phyloP scores from a whole-genome alignment of 495 filamentous ascomycete genomes.

The Aspergillus olivimuriae region DNA sequence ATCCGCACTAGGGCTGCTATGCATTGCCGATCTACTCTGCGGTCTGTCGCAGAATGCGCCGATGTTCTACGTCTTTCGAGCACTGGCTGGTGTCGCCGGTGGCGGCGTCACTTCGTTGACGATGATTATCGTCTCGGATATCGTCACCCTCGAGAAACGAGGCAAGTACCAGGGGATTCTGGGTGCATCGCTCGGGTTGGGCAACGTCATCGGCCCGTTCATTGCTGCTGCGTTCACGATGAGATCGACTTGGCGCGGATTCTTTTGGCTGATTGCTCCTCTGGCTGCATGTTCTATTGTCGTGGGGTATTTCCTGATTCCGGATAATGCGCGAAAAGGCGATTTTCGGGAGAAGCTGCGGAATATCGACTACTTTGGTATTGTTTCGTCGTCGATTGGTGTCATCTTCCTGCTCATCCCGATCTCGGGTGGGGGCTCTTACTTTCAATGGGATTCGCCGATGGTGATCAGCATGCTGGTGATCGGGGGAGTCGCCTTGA shows the following conservation, averaged over 20 bases:
- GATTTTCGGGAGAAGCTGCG: conserved; percentile 36
- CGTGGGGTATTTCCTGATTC: conserved; percentile 37
- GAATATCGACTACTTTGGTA: conserved; percentile 52
- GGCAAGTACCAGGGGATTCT: conserved; percentile 43
- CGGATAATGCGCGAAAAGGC: conserved; percentile 32
- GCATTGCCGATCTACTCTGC: conserved; percentile 48
- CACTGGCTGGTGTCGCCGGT: conserved; percentile 47
- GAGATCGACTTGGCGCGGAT: conserved; percentile 42
- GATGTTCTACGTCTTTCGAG: conserved; percentile 52
- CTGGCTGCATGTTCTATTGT: conserved; percentile 34
- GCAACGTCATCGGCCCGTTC: conserved; percentile 41
- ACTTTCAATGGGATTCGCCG: conserved; percentile 53
- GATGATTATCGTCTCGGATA: conserved; percentile 46
- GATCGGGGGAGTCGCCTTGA: conserved; percentile 39
- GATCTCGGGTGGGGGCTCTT: conserved; percentile 55
- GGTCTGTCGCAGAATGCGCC: conserved; percentile 43
- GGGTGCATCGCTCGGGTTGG: conserved; percentile 35
- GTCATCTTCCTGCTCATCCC: conserved; percentile 56
- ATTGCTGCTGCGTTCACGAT: conserved; percentile 39
- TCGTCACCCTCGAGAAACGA: conserved; percentile 40
- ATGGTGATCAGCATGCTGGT: conserved; percentile 58
- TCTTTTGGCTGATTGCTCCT: conserved; percentile 42
- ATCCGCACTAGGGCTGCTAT: conserved; percentile 39
- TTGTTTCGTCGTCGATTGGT: conserved; percentile 42
- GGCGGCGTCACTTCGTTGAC: conserved; percentile 46